Percentiles rank a stretch among this genome's conserved stretches.
Evolutionary conservation across 2,329 filamentous ascomycete genomes (phyloP).

Genomic region (Venturia nashicola): DNA sequence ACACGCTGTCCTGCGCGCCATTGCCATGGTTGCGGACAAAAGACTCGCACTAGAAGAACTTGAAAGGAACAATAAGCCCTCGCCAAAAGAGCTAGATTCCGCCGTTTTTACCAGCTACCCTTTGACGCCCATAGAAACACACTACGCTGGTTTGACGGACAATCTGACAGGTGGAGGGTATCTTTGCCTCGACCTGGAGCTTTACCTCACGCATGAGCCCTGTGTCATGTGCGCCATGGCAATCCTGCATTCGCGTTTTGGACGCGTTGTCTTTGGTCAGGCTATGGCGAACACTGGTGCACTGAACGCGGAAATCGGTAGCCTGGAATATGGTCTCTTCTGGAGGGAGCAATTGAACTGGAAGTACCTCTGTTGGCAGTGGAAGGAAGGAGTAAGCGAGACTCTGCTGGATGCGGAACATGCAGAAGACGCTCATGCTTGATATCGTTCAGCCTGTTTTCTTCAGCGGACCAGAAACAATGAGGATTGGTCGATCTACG

Average conservation of each 20-base stretch:
- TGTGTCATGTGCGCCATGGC: constrained; percentile 97
- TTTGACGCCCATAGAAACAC: constrained; percentile 52
- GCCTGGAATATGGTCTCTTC: constrained; percentile 45
- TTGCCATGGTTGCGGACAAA: constrained; percentile 65
- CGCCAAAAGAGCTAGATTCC: constrained; percentile 27
- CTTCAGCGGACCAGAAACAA: not conserved
- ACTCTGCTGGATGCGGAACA: too few species aligned
- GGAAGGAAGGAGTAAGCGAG: not conserved
- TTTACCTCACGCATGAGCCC: constrained; percentile 91
- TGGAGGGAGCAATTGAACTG: constrained; percentile 63
- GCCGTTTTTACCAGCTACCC: constrained; percentile 56
- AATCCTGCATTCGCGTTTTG: constrained; percentile 85
- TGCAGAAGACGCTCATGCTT: not conserved
- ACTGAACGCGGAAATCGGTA: constrained; percentile 57
- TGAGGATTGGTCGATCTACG: too few species aligned
- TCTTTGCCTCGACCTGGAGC: constrained; percentile 82
- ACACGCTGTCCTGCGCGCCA: constrained; percentile 65
- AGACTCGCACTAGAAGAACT: constrained; percentile 22
- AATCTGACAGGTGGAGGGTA: constrained; percentile 68
- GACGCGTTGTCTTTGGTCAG: constrained; percentile 66
- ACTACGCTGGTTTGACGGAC: constrained; percentile 44
- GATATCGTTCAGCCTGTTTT: not conserved
- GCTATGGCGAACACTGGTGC: constrained; percentile 74
- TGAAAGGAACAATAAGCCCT: constrained; percentile 14
- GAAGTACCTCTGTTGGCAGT: constrained; percentile 75